Evolutionary conservation across 192 early-diverging fungal genomes (phyloP), one percentile per base, ranked within the genome.

Genomic region (Gamsiella multidivaricata): DNA sequence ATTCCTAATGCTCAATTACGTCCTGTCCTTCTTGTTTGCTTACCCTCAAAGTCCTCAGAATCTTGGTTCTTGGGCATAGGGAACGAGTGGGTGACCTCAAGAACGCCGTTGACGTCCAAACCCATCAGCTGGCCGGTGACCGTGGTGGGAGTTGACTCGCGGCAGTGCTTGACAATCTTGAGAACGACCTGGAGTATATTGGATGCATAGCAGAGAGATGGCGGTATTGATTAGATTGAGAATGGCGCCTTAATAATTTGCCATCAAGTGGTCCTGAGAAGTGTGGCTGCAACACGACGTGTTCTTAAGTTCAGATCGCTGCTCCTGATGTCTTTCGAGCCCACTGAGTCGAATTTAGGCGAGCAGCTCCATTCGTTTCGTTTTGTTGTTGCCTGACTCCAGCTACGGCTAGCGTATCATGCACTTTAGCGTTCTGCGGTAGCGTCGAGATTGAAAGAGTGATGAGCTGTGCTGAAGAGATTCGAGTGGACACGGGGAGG

Each of bases 161-260:
- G 90, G 83, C 93, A 91, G 84, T 98, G 97, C 87, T 99, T 99
- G 78, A 94, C 89, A 83, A 99, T 98, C 87, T 97, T 94, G 42
- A 98, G 85, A n/a, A 96, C 88, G 39, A 95, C 94, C 87, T 88
- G 65, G 45, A 53, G 18, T 29, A n/a, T n/a, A 28, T 36, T 20
- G 18, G 12, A 54, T 37, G 41, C 4, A n/a, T 22, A 31, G 39
- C 37, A 54, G 26, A 42, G 20, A 9, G 11, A 22, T 3, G 22
- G 34, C n/a, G 17, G 23, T 26, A 32, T 34, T 31, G 67, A 31
- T 59, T 55, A 43, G 37, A 61, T 29, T 47, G 23, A 42, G 39
- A 1, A 28, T n/a, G n/a, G n/a, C n/a, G n/a, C 20, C 31, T 41
- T 20, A 3, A 46, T 15, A 8, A 60, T n/a, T n/a, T n/a, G n/a